Evolutionary conservation across 352 stramenopile species (phyloP).

Genomic region (Globisporangium cystogenes): DNA sequence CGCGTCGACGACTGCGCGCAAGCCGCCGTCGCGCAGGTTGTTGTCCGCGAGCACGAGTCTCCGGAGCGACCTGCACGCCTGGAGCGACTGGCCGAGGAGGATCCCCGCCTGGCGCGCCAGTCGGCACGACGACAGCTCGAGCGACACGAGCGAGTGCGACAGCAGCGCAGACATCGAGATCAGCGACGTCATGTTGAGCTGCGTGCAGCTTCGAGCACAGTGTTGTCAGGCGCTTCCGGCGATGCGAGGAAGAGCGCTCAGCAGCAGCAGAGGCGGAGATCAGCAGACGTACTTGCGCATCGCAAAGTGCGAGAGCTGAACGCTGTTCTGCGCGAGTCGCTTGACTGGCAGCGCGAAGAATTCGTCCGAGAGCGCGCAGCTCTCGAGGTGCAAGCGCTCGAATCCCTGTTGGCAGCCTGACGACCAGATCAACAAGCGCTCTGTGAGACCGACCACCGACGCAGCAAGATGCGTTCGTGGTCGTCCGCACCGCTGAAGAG

Average conservation of each 20-base stretch:
- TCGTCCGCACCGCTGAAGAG: too few relatives aligned
- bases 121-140: constrained; percentile 47
- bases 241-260: too few relatives aligned
- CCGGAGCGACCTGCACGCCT: constrained; percentile 21
- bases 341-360: constrained; percentile 25
- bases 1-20: constrained; percentile 42
- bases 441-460: too few relatives aligned
- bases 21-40: constrained; percentile 44
- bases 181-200: constrained; percentile 55
- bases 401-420: constrained; percentile 16
- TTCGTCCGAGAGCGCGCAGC: constrained; percentile 34
- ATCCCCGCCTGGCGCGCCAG: constrained; percentile 52
- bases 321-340: constrained; percentile 15
- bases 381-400: constrained; percentile 26
- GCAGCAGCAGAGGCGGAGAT: neutral
- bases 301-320: constrained; percentile 20
- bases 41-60: constrained; percentile 38
- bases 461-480: too few relatives aligned
- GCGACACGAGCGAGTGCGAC: constrained; percentile 22
- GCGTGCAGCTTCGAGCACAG: constrained; percentile 23
- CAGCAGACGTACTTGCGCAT: constrained; percentile 18
- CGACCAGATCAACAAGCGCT: too few relatives aligned
- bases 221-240: too few relatives aligned
- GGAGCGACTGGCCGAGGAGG: constrained; percentile 51
- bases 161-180: constrained; percentile 39